Conservation (phyloP, 805 yeast genomes). For the Babjeviella inositovora region DNA sequence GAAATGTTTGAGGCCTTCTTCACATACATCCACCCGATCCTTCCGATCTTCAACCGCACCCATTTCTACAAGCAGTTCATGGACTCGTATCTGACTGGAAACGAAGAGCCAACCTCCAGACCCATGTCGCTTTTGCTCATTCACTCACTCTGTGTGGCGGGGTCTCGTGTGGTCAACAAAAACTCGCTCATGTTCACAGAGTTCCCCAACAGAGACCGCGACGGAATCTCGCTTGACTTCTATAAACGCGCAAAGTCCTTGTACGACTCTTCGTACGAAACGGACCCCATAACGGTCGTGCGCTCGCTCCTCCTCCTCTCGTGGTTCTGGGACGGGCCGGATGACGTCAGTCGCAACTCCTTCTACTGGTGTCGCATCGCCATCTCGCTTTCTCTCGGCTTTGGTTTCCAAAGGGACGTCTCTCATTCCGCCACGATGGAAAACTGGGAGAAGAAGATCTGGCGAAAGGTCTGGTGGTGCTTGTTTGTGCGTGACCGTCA, state of each 20-base stretch:
- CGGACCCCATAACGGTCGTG: slow-evolving; percentile 42
- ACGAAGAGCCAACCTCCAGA: too few relatives aligned
- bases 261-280: slow-evolving; percentile 54
- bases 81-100: slow-evolving; percentile 8
- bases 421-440: slow-evolving; percentile 20
- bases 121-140: too few relatives aligned
- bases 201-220: too few relatives aligned
- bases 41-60: slow-evolving; percentile 51
- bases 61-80: slow-evolving; percentile 41
- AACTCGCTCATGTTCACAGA: too few relatives aligned
- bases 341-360: slow-evolving; percentile 48
- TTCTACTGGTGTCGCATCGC: slow-evolving; percentile 62
- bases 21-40: slow-evolving; percentile 44
- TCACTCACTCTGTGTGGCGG: too few relatives aligned
- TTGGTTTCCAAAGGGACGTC: slow-evolving; percentile 56
- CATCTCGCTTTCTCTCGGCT: slow-evolving; percentile 54
- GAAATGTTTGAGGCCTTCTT: slow-evolving; percentile 50
- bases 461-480: slow-evolving; percentile 69
- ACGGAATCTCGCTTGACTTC: too few relatives aligned
- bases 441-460: slow-evolving; percentile 23
- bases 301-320: slow-evolving; percentile 51
- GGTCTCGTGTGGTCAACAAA: too few relatives aligned
- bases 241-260: slow-evolving; percentile 62
- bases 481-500: slow-evolving; percentile 55
- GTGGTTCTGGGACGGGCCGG: slow-evolving; percentile 62